These are phyloP conservation scores for Centrapalus pauciflorus DNA, from an alignment of 129 eudicot genomes.

Conservation along the genomic window DNA sequence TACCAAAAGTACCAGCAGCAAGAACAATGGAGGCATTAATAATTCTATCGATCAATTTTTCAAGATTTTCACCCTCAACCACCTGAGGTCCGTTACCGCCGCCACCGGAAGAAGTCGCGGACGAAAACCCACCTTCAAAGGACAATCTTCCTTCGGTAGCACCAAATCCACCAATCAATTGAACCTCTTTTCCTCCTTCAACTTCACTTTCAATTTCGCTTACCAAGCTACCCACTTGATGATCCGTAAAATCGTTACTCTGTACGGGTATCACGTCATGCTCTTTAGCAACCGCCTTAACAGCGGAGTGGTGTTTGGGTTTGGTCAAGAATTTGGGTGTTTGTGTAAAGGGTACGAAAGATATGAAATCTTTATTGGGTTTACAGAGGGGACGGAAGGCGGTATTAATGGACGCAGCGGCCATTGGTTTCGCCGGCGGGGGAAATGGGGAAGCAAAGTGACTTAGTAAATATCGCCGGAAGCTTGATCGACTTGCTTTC, in stretches of 20 bases:
- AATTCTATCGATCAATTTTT: slow-evolving; percentile 62
- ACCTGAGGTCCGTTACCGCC: slow-evolving; percentile 13
- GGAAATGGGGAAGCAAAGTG: slow-evolving; percentile 14
- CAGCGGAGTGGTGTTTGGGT: slow-evolving; percentile 11
- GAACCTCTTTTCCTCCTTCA: slow-evolving; percentile 38
- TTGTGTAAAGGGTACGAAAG: slow-evolving; percentile 23
- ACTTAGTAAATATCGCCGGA: neutral
- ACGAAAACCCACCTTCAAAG: slow-evolving; percentile 64
- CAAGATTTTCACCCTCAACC: slow-evolving; percentile 30
- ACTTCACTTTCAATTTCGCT: slow-evolving; percentile 35
- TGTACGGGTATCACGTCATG: slow-evolving; percentile 37
- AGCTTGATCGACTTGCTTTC: slow-evolving; percentile 13
- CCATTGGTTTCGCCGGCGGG: slow-evolving; percentile 18
- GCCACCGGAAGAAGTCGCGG: slow-evolving; percentile 39
- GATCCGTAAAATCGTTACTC: slow-evolving; percentile 39
- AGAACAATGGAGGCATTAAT: slow-evolving; percentile 87
- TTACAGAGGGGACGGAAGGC: slow-evolving; percentile 35
- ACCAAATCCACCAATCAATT: slow-evolving; percentile 64
- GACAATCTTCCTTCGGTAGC: slow-evolving; percentile 62
- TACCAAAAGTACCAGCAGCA: slow-evolving; percentile 82
- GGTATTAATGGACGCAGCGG: slow-evolving; percentile 52
- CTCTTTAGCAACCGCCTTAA: slow-evolving; percentile 34
- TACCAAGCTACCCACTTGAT: slow-evolving; percentile 38
- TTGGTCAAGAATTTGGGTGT: slow-evolving; percentile 23
- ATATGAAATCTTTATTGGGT: slow-evolving; percentile 26